A percentile compares a stretch with the other conserved stretches of the same genome.
These are phyloP conservation scores for Tricharina praecox DNA, from an alignment of 495 filamentous ascomycete species.

Conservation along the genomic window DNA sequence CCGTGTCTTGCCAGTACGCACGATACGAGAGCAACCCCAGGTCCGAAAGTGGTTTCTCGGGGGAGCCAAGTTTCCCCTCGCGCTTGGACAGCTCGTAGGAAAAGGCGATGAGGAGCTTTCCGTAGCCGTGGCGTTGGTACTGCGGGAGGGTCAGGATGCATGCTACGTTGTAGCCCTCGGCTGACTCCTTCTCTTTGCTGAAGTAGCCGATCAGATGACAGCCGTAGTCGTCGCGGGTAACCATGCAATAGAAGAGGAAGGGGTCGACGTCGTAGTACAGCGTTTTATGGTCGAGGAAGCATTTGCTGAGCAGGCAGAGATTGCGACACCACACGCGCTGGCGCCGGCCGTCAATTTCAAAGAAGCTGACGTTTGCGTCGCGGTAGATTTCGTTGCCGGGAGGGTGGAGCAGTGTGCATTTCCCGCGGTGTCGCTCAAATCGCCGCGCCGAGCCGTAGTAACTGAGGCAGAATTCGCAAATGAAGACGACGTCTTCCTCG, in stretches of 20 bases:
- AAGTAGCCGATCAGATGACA: conserved; percentile 94
- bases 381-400: conserved; percentile 97
- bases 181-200: conserved; percentile 92
- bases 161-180: conserved; percentile 90
- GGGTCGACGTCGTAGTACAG: conserved; percentile 99
- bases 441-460: conserved; percentile 68
- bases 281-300: conserved; percentile 97
- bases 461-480: conserved; percentile 91
- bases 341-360: conserved; percentile 90
- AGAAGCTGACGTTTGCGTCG: conserved; percentile 85
- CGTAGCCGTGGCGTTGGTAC: conserved; percentile 86
- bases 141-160: conserved; percentile 95
- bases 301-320: conserved; percentile 79
- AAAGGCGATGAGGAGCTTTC: conserved; percentile 85
- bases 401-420: conserved; percentile 82
- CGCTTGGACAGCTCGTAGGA: conserved; percentile 94
- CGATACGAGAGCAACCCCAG: conserved; percentile 80
- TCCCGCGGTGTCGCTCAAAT: conserved; percentile 69
- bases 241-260: conserved; percentile 98
- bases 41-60: conserved; percentile 92
- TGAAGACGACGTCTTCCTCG: conserved; percentile 75
- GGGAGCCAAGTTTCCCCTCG: conserved; percentile 82
- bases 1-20: conserved; percentile 90
- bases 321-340: conserved; percentile 96
- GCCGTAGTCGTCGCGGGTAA: conserved; percentile 63